These are phyloP conservation scores for Agarophyton chilense DNA, from an alignment of 23 red algal species.

Conservation along the genomic window DNA sequence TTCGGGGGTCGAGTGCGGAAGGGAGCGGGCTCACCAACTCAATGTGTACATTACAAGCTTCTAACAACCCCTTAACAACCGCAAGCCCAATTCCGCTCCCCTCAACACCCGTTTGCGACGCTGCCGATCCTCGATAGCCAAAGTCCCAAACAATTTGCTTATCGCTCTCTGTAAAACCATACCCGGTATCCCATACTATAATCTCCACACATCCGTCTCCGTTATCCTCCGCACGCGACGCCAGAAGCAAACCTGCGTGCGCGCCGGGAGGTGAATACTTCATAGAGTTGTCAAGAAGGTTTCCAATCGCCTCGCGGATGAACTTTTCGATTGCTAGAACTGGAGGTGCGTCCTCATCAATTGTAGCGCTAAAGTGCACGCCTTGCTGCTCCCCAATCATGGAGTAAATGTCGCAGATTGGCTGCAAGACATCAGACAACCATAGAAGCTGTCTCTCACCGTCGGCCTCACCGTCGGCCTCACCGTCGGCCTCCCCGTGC, in stretches of 20 bases:
- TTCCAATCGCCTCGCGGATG: slow-evolving; percentile 67
- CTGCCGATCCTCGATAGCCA: slow-evolving; percentile 48
- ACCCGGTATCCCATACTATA: slow-evolving; percentile 54
- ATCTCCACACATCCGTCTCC: slow-evolving; percentile 11
- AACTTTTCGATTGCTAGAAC: slow-evolving; percentile 45
- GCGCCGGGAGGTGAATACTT: slow-evolving; percentile 75
- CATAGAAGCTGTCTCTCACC: slow-evolving; percentile 25
- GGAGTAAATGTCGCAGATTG: slow-evolving; percentile 3
- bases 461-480: neutral
- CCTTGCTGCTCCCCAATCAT: slow-evolving; percentile 28
- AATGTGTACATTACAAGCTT: slow-evolving; percentile 30
- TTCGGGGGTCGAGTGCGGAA: slow-evolving; percentile 11
- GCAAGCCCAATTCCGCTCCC: slow-evolving; percentile 60
- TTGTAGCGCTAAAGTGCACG: slow-evolving; percentile 10
- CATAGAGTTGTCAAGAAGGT: slow-evolving; percentile 79
- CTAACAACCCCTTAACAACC: slow-evolving; percentile 12
- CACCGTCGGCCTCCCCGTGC: neutral
- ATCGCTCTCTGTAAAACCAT: slow-evolving; percentile 43
- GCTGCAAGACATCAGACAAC: slow-evolving; percentile 59
- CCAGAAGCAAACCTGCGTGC: slow-evolving; percentile 15
- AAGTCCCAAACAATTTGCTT: slow-evolving; percentile 30
- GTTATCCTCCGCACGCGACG: neutral
- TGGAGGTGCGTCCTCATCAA: slow-evolving; percentile 78
- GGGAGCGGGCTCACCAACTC: slow-evolving; percentile 41
- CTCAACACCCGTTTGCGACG: neutral